Conservation (phyloP, 2,329 filamentous ascomycete species). For the Penicillium sumatraense region DNA sequence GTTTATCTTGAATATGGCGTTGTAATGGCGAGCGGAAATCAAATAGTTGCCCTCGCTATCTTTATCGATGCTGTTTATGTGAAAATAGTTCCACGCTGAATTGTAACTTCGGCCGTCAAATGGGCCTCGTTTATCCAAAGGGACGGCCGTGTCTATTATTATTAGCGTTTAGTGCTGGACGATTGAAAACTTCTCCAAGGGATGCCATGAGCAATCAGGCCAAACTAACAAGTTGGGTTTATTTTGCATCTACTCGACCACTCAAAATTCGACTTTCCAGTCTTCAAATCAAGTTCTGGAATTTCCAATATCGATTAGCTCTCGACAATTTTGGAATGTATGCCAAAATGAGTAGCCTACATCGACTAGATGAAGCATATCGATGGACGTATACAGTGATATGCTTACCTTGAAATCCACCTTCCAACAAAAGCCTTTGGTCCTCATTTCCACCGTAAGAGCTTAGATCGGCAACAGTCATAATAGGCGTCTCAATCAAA, state of each 20-base stretch:
- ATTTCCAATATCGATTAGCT: neutral
- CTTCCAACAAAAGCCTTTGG: neutral
- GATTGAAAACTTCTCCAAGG: too few relatives aligned
- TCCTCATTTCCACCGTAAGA: neutral
- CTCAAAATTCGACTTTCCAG: neutral
- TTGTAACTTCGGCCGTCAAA: neutral
- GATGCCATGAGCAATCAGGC: neutral
- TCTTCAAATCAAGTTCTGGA: neutral
- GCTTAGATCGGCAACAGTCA: neutral
- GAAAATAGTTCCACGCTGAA: neutral
- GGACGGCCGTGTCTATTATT: neutral
- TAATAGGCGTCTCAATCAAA: neutral
- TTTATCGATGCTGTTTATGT: slow-evolving; percentile 2
- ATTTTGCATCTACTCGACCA: neutral
- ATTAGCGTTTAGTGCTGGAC: neutral
- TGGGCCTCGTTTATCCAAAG: neutral
- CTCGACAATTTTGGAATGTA: too few relatives aligned
- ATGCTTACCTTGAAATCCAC: neutral
- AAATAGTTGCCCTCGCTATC: neutral
- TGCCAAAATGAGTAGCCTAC: too few relatives aligned
- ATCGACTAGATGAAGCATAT: too few relatives aligned
- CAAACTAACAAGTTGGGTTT: neutral
- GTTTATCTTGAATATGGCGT: neutral
- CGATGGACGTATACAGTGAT: too few relatives aligned
- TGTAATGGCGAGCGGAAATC: neutral